Evolutionary conservation across 441 rosid genomes (phyloP).

Genomic region (Bocquillonia castaneifolia): DNA sequence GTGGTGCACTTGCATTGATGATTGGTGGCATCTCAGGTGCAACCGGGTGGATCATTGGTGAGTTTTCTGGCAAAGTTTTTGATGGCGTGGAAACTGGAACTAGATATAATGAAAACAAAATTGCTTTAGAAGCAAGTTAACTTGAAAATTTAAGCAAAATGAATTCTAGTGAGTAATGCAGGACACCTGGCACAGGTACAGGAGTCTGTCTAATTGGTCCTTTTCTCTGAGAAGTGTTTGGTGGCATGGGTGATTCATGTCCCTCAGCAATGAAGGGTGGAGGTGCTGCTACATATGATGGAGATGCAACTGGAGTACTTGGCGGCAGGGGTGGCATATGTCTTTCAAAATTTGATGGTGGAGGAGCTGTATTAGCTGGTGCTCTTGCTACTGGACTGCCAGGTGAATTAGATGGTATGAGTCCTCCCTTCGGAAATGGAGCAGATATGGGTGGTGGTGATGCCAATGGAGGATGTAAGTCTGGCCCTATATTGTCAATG

Average conservation of each 20-base stretch:
- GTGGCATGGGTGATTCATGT: conserved; percentile 19
- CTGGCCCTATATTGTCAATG: conserved; percentile 36
- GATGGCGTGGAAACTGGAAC: conserved; percentile 40
- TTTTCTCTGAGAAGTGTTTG: conserved; percentile 31
- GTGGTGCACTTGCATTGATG: conserved; percentile 16
- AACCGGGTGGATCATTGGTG: conserved; percentile 39
- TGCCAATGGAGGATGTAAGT: conserved; percentile 33
- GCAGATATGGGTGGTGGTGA: conserved; percentile 37
- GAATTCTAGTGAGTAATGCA: conserved; percentile 32
- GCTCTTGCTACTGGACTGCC: conserved; percentile 29
- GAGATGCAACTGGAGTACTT: conserved; percentile 25
- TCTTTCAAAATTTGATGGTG: conserved; percentile 26
- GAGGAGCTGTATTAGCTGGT: conserved; percentile 32
- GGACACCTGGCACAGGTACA: conserved; percentile 36
- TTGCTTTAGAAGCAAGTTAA: conserved; percentile 6
- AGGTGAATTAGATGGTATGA: conserved; percentile 38
- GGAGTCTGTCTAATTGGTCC: conserved; percentile 36
- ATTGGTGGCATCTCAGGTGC: conserved; percentile 33
- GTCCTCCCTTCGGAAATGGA: conserved; percentile 36
- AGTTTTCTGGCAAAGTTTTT: conserved; percentile 31
- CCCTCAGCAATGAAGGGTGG: conserved; percentile 22
- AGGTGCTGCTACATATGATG: conserved; percentile 27
- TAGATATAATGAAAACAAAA: conserved; percentile 15
- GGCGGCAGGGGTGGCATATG: conserved; percentile 29
- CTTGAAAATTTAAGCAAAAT: conserved; percentile 5